Evolutionary conservation across 2,329 filamentous ascomycete species (phyloP).

Genomic region (Colletotrichum cuscutae): DNA sequence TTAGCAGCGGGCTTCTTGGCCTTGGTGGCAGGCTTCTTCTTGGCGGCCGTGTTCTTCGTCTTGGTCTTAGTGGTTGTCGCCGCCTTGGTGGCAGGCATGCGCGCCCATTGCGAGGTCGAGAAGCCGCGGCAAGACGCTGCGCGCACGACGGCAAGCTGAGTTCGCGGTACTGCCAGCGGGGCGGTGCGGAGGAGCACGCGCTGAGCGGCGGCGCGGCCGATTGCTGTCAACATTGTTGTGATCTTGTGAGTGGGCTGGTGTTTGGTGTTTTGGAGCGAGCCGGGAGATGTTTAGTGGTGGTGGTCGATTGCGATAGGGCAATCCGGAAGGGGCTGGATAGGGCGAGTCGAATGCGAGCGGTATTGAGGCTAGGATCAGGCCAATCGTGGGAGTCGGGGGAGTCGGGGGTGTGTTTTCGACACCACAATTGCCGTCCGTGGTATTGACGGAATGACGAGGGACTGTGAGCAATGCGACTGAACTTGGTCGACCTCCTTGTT

Average conservation of each 20-base stretch:
- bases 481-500: slow-evolving; percentile 23
- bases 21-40: slow-evolving; percentile 38
- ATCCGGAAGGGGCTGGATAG: background rate
- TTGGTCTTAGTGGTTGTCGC: slow-evolving; percentile 38
- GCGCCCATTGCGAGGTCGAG: slow-evolving; percentile 42
- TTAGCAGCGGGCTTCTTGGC: slow-evolving; percentile 36
- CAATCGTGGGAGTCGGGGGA: slow-evolving; percentile 10
- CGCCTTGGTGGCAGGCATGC: slow-evolving; percentile 40
- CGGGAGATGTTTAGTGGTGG: background rate
- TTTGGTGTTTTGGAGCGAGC: slow-evolving; percentile 6
- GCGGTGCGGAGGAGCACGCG: slow-evolving; percentile 42
- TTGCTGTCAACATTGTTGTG: slow-evolving; percentile 55
- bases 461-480: slow-evolving; percentile 23
- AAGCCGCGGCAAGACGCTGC: slow-evolving; percentile 43
- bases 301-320: background rate
- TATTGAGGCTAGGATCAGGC: background rate
- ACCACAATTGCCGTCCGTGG: slow-evolving; percentile 22
- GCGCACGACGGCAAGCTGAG: slow-evolving; percentile 26
- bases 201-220: slow-evolving; percentile 51
- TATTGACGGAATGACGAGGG: slow-evolving; percentile 27
- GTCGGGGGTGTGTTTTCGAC: background rate
- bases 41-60: slow-evolving; percentile 40
- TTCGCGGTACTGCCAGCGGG: slow-evolving; percentile 38
- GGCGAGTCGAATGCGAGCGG: slow-evolving; percentile 3
- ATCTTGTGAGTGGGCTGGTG: background rate